Conservation (phyloP, 192 early-diverging fungal species). For the Coemansia asiatica region DNA sequence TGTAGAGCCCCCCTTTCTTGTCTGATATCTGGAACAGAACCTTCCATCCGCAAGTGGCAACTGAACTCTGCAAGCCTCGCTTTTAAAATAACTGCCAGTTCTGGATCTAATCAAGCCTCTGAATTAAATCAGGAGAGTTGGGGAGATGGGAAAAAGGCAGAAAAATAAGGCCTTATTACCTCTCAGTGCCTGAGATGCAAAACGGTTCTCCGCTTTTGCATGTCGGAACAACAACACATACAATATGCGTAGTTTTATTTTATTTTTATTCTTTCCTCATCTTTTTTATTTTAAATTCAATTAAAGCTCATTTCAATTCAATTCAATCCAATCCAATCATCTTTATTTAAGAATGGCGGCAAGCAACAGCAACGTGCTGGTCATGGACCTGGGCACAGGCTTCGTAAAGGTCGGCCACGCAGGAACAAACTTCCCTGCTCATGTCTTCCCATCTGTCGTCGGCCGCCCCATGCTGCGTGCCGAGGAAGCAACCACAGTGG, state of each 20-base stretch:
- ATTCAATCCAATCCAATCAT: background rate
- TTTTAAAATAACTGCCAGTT: no score
- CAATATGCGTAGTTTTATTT: no score
- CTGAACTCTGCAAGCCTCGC: background rate
- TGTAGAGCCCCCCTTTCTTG: background rate
- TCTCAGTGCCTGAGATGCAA: no score
- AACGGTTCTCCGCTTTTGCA: background rate
- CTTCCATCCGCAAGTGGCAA: slow-evolving; percentile 9
- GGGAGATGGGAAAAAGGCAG: no score
- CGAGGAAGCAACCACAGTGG: slow-evolving; percentile 77
- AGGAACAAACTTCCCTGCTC: slow-evolving; percentile 91
- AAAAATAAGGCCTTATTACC: no score
- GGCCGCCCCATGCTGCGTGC: slow-evolving; percentile 96
- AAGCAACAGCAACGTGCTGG: slow-evolving; percentile 63
- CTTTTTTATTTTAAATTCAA: no score
- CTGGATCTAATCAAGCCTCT: background rate
- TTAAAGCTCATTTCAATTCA: background rate
- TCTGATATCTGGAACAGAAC: slow-evolving; percentile 11
- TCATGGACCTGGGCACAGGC: slow-evolving; percentile 85
- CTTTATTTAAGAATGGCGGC: slow-evolving; percentile 19
- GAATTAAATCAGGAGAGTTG: background rate
- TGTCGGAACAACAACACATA: no score
- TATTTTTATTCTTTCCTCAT: background rate
- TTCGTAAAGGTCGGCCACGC: slow-evolving; percentile 98
- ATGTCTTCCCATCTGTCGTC: slow-evolving; percentile 97